phyloP scores from a whole-genome alignment of 2,329 filamentous ascomycete genomes.

The Botrytis medusae region DNA sequence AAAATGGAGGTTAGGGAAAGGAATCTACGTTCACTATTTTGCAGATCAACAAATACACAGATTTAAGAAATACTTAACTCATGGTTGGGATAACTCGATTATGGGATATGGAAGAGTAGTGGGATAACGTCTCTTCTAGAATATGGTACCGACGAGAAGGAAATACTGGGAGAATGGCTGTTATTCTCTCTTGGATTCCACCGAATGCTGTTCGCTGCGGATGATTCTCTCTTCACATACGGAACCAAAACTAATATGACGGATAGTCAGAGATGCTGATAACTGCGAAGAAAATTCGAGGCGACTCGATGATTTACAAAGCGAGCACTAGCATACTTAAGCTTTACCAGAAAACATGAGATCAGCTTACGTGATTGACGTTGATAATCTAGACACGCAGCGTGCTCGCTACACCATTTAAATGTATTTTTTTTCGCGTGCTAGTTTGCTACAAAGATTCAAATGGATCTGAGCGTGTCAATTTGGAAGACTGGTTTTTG shows the following conservation, averaged over 20 bases:
- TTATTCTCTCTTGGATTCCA: not conserved
- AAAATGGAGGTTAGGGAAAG: not conserved
- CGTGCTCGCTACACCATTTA: rapidly evolving
- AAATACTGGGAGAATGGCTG: not conserved
- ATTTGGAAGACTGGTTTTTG: not conserved
- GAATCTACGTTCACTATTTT: not conserved
- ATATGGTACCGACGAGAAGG: not conserved
- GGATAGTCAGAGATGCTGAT: not conserved
- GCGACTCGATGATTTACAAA: not conserved
- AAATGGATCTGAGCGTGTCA: rapidly evolving
- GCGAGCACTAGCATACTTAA: not conserved
- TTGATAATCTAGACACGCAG: too few species aligned
- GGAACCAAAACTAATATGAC: not conserved
- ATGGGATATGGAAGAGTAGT: not conserved
- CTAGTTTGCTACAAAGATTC: too few species aligned
- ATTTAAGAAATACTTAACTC: not conserved
- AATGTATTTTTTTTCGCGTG: not conserved
- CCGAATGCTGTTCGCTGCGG: not conserved
- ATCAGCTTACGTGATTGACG: not conserved
- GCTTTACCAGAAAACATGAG: not conserved
- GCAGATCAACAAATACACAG: not conserved
- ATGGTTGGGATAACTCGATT: not conserved
- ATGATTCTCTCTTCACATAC: not conserved
- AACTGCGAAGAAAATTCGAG: not conserved
- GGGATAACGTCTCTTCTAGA: not conserved